phyloP scores from a whole-genome alignment of 768 basidiomycete genomes.

The Russula griseocarnosa region DNA sequence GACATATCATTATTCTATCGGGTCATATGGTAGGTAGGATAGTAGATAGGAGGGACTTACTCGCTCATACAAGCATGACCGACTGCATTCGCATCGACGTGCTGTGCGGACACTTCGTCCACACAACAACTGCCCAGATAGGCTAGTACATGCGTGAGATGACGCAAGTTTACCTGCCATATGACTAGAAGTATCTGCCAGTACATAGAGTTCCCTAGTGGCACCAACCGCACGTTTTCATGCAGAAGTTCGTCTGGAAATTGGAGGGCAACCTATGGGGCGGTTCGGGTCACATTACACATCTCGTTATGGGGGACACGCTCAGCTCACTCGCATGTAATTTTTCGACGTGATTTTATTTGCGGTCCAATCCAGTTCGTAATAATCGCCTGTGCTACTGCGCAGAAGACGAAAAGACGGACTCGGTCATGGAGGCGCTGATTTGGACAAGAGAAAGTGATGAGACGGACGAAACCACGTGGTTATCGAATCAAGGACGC shows the following conservation, averaged over 20 bases:
- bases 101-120: slow-evolving; percentile 92
- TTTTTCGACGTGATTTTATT: too few species aligned
- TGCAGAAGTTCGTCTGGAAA: slow-evolving; percentile 92
- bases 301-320: too few species aligned
- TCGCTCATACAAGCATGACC: slow-evolving; percentile 94
- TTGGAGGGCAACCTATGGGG: slow-evolving; percentile 76
- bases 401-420: too few species aligned
- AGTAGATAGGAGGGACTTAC: slow-evolving; percentile 40
- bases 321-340: too few species aligned
- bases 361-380: too few species aligned
- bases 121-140: slow-evolving; percentile 74
- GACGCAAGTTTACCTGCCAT: slow-evolving; percentile 68
- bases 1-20: neutral
- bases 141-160: neutral
- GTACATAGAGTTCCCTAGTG: slow-evolving; percentile 67
- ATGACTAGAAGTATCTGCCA: slow-evolving; percentile 99
- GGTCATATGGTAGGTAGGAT: neutral
- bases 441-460: too few species aligned
- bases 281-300: neutral
- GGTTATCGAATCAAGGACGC: too few species aligned
- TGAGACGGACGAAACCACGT: too few species aligned
- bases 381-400: too few species aligned
- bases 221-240: slow-evolving; percentile 47
- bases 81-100: slow-evolving; percentile 85
- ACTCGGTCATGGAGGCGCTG: too few species aligned